A percentile compares a stretch with the other conserved stretches of the same genome.
phyloP scores from a whole-genome alignment of 2,329 filamentous ascomycete species.

The Colletotrichum abscissum region DNA sequence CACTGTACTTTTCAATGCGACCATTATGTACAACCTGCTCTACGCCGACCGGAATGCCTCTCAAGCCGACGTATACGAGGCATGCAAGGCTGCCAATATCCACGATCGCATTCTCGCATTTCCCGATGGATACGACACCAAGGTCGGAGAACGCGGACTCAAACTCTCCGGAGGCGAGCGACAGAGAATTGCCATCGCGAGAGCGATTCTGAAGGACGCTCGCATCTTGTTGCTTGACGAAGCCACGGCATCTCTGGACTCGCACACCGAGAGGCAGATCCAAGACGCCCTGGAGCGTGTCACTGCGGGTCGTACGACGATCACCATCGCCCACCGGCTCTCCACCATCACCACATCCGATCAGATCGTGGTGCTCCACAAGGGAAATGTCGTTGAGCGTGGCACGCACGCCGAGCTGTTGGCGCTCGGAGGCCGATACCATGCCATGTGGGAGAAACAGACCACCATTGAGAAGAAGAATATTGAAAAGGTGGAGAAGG shows the following conservation, averaged over 20 bases:
- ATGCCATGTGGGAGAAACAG: slow-evolving; percentile 65
- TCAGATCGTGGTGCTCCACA: slow-evolving; percentile 64
- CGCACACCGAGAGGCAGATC: slow-evolving; percentile 68
- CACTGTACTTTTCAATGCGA: slow-evolving; percentile 63
- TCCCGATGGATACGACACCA: slow-evolving; percentile 63
- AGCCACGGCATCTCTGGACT: slow-evolving; percentile 76
- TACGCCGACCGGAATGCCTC: slow-evolving; percentile 62
- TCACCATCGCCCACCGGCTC: slow-evolving; percentile 66
- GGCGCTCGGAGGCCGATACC: slow-evolving; percentile 57
- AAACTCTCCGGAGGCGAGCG: slow-evolving; percentile 70
- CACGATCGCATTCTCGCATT: slow-evolving; percentile 66
- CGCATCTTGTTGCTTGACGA: slow-evolving; percentile 79
- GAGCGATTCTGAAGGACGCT: slow-evolving; percentile 76
- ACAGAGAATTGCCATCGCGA: slow-evolving; percentile 69
- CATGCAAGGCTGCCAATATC: slow-evolving; percentile 64
- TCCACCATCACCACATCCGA: slow-evolving; percentile 68
- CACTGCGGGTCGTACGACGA: slow-evolving; percentile 61
- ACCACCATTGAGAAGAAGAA: slow-evolving; percentile 53
- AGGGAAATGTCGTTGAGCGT: slow-evolving; percentile 61
- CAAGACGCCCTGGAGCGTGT: slow-evolving; percentile 63
- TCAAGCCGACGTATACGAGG: slow-evolving; percentile 61
- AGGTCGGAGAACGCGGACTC: slow-evolving; percentile 64
- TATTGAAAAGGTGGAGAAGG: slow-evolving; percentile 28
- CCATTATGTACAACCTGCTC: slow-evolving; percentile 65
- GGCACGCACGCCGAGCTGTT: slow-evolving; percentile 62